Conservation (phyloP, 2,329 filamentous ascomycete species). For the Drechslerella coelobrocha region DNA sequence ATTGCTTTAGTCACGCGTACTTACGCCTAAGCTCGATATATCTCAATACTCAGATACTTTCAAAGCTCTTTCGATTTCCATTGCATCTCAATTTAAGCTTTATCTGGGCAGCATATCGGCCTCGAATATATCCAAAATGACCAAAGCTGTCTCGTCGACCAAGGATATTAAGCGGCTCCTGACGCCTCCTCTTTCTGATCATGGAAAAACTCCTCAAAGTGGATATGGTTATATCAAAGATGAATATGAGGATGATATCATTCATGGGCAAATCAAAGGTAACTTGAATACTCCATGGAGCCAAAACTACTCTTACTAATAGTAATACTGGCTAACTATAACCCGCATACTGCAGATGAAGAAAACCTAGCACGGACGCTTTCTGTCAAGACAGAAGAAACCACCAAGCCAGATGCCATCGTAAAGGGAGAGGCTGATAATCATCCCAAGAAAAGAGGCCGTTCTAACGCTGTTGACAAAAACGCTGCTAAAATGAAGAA, state of each 20-base stretch:
- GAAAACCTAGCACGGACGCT: too few species aligned
- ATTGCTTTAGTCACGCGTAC: too few species aligned
- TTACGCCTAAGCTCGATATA: too few species aligned
- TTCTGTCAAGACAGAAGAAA: too few species aligned
- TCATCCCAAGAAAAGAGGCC: conserved; percentile 21
- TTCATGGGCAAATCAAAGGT: not conserved
- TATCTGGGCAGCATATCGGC: too few species aligned
- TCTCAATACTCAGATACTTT: too few species aligned
- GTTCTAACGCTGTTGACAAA: conserved; percentile 13
- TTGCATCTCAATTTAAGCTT: too few species aligned
- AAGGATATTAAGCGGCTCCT: conserved; percentile 2
- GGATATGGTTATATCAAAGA: not conserved
- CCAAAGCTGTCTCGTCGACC: not conserved
- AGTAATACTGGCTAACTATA: too few species aligned
- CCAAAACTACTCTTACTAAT: too few species aligned
- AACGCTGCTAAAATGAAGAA: conserved; percentile 7
- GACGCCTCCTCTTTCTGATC: conserved; percentile 15
- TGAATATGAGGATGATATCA: not conserved
- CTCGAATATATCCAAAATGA: too few species aligned
- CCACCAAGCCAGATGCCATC: not conserved
- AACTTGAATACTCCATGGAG: too few species aligned
- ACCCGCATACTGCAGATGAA: not conserved
- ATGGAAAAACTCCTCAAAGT: not conserved
- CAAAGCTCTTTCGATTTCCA: too few species aligned
- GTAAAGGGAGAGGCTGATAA: not conserved